Percentiles rank a stretch among this genome's conserved stretches.
These are phyloP conservation scores for Raphanus hybrid DNA, from an alignment of 441 rosid species.

Conservation along the genomic window DNA sequence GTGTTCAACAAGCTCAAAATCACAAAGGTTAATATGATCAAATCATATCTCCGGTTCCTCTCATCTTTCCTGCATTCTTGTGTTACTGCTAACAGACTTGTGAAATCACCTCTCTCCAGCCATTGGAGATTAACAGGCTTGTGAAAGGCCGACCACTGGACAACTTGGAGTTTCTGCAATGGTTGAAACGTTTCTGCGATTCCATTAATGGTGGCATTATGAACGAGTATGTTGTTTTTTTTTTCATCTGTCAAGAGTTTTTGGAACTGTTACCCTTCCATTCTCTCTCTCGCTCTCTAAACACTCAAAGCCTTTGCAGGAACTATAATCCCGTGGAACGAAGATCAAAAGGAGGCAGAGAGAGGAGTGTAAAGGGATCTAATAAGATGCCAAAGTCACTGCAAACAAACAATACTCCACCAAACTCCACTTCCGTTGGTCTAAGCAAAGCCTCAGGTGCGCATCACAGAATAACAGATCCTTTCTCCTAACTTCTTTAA, in stretches of 20 bases:
- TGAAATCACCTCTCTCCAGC: conserved; percentile 48
- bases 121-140: conserved; percentile 89
- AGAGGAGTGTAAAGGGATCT: conserved; percentile 58
- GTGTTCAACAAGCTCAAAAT: conserved; percentile 89
- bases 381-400: conserved; percentile 76
- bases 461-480: neutral
- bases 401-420: conserved; percentile 69
- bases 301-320: conserved; percentile 43
- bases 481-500: conserved; percentile 17
- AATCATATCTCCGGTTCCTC: neutral
- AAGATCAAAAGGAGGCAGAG: conserved; percentile 82
- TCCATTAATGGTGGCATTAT: conserved; percentile 96
- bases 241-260: neutral
- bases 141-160: conserved; percentile 95
- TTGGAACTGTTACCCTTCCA: neutral
- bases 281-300: neutral
- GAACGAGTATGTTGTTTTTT: conserved; percentile 69
- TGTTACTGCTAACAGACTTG: neutral
- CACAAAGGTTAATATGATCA: conserved; percentile 60
- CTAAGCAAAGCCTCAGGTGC: conserved; percentile 35
- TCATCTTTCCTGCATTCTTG: neutral
- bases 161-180: conserved; percentile 97
- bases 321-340: conserved; percentile 95
- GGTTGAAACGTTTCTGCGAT: conserved; percentile 98
- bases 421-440: conserved; percentile 33